A percentile compares a stretch with the other conserved stretches of the same genome.
Conservation (phyloP, 163 green algal genomes). For the Prototheca stagnorum region DNA sequence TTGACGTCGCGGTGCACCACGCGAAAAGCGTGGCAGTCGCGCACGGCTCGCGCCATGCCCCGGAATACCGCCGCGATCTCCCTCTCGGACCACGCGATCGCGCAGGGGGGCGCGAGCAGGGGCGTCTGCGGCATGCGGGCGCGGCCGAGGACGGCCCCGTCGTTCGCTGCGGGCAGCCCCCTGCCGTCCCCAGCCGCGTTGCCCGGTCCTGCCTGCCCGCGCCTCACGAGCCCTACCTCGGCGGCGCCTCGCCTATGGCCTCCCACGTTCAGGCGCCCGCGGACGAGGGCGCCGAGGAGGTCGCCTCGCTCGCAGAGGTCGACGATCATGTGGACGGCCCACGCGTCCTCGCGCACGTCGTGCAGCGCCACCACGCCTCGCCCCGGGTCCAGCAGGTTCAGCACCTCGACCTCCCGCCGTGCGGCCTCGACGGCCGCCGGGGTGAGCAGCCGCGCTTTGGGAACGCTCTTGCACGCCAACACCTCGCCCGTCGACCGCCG, state of each 20-base stretch:
- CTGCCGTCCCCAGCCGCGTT: too few relatives aligned
- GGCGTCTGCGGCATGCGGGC: too few relatives aligned
- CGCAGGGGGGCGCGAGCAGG: too few relatives aligned
- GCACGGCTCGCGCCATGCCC: conserved; percentile 40
- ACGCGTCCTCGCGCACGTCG: conserved; percentile 54
- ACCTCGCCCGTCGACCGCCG: conserved; percentile 21
- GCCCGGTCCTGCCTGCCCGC: too few relatives aligned
- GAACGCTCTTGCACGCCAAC: conserved; percentile 76
- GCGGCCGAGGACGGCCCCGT: too few relatives aligned
- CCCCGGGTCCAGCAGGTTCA: conserved; percentile 14
- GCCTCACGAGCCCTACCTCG: too few relatives aligned
- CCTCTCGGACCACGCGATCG: conserved; percentile 46
- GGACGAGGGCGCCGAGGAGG: conserved; percentile 52
- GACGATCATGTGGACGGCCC: conserved; percentile 60
- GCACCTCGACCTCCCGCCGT: conserved; percentile 15
- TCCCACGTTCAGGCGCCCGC: too few relatives aligned
- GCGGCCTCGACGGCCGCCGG: conserved; percentile 16
- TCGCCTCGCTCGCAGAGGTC: conserved; percentile 65
- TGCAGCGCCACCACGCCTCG: conserved; percentile 50
- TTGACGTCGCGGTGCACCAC: conserved; percentile 39
- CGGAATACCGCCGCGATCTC: conserved; percentile 49
- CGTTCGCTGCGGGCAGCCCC: too few relatives aligned
- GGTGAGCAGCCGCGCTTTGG: conserved; percentile 36
- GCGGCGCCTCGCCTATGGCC: too few relatives aligned
- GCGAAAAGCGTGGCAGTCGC: conserved; percentile 35